Evolutionary conservation across 352 stramenopile species (phyloP).

Genomic region (Blastocystis sp.): DNA sequence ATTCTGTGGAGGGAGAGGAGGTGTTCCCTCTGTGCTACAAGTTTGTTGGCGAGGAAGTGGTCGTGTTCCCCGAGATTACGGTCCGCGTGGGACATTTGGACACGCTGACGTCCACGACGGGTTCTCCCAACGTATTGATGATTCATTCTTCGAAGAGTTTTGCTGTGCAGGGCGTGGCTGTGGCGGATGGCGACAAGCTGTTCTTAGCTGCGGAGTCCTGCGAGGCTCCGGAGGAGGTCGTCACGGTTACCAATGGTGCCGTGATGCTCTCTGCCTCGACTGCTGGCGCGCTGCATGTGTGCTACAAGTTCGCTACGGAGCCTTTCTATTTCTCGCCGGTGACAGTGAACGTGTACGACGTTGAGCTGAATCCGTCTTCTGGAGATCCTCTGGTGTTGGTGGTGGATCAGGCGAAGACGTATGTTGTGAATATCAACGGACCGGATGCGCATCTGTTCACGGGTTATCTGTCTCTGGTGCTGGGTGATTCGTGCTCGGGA

Average conservation of each 20-base stretch:
- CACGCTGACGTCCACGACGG: neutral
- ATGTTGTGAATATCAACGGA: neutral
- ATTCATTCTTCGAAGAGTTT: conserved; percentile 36
- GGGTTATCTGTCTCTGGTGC: neutral
- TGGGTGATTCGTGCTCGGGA: neutral
- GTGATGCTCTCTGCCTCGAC: neutral
- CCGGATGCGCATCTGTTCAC: neutral
- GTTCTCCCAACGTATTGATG: conserved; percentile 35
- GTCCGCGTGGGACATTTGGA: conserved; percentile 53
- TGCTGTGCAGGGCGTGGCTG: neutral
- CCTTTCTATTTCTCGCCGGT: neutral
- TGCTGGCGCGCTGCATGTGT: conserved; percentile 16
- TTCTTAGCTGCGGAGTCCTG: conserved; percentile 11
- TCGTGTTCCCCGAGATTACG: conserved; percentile 10
- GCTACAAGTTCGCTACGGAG: conserved; percentile 42
- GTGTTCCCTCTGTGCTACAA: conserved; percentile 53
- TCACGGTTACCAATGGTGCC: neutral
- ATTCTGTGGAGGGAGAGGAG: conserved; percentile 53
- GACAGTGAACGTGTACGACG: conserved; percentile 27
- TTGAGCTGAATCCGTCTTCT: neutral
- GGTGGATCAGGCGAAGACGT: conserved; percentile 4
- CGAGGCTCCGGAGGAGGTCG: neutral
- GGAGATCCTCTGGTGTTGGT: neutral
- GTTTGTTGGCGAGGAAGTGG: conserved; percentile 21
- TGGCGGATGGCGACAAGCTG: conserved; percentile 22